phyloP scores from a whole-genome alignment of 192 early-diverging fungal species.

The Backusella psychrophila region DNA sequence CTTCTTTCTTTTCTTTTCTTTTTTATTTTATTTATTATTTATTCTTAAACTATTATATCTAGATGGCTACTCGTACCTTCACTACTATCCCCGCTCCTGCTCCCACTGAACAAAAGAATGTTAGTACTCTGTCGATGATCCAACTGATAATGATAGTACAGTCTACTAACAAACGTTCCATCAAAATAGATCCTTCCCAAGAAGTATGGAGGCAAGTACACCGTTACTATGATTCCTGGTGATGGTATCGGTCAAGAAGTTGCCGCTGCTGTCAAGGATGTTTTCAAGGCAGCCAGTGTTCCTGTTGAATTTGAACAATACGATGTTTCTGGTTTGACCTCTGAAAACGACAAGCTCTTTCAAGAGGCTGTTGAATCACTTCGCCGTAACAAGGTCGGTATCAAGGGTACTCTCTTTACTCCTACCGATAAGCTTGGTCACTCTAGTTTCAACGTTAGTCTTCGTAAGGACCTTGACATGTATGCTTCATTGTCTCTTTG shows the following conservation, averaged over 20 bases:
- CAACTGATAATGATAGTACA: neutral
- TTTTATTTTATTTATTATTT: neutral
- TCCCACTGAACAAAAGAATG: slow-evolving; percentile 33
- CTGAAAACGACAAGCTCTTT: slow-evolving; percentile 77
- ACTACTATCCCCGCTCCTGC: slow-evolving; percentile 37
- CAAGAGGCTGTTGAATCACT: slow-evolving; percentile 91
- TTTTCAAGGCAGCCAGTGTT: slow-evolving; percentile 91
- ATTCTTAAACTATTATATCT: neutral
- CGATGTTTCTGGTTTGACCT: slow-evolving; percentile 91
- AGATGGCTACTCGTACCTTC: slow-evolving; percentile 23
- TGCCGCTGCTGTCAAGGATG: slow-evolving; percentile 84
- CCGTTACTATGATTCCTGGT: slow-evolving; percentile 96
- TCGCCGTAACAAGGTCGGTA: slow-evolving; percentile 92
- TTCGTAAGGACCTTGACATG: slow-evolving; percentile 98
- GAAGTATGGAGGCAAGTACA: slow-evolving; percentile 92
- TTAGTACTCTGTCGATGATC: slow-evolving; percentile 8
- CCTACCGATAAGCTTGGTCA: slow-evolving; percentile 84
- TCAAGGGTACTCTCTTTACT: slow-evolving; percentile 94
- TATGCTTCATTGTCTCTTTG: slow-evolving; percentile 94
- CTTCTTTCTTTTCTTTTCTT: neutral
- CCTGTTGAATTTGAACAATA: slow-evolving; percentile 98
- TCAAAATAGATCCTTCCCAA: slow-evolving; percentile 41
- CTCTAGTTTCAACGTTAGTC: slow-evolving; percentile 80
- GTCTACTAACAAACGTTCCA: neutral
- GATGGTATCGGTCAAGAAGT: slow-evolving; percentile 98